A percentile compares a stretch with the other conserved stretches of the same genome.
Conservation (phyloP, 129 eudicot genomes). For the Flaveria robusta region DNA sequence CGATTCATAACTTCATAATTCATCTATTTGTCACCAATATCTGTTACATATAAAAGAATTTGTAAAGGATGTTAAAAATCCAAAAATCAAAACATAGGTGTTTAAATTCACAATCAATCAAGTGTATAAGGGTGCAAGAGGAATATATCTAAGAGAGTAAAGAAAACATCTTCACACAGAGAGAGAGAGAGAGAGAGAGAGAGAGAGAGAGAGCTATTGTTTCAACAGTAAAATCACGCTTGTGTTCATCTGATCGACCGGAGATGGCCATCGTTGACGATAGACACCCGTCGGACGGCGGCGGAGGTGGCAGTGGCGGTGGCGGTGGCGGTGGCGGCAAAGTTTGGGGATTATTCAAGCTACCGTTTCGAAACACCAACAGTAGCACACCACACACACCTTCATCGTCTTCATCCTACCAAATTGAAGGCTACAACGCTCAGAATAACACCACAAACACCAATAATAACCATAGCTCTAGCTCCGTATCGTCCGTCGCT, state of each 20-base stretch:
- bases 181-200: too few species aligned
- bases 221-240: slow-evolving; percentile 16
- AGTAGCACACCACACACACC: slow-evolving; percentile 42
- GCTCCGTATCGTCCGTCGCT: slow-evolving; percentile 77
- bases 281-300: slow-evolving; percentile 45
- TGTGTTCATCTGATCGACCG: slow-evolving; percentile 8
- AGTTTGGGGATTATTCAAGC: slow-evolving; percentile 77
- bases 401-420: slow-evolving; percentile 44
- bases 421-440: slow-evolving; percentile 41
- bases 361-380: slow-evolving; percentile 60
- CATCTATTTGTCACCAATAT: too few species aligned
- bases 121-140: not conserved
- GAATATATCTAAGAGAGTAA: not conserved
- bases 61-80: not conserved
- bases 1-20: too few species aligned
- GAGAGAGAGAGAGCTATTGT: slow-evolving; percentile 7
- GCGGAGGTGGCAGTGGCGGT: not conserved
- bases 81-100: not conserved
- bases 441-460: slow-evolving; percentile 12
- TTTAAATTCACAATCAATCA: not conserved
- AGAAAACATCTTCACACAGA: too few species aligned
- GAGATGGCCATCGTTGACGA: slow-evolving; percentile 70
- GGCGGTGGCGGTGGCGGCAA: slow-evolving; percentile 20
- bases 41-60: too few species aligned
- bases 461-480: slow-evolving; percentile 22